Percentiles rank a stretch among this genome's conserved stretches.
phyloP scores from a whole-genome alignment of 345 rosid species.

The Aquilaria malaccensis region DNA sequence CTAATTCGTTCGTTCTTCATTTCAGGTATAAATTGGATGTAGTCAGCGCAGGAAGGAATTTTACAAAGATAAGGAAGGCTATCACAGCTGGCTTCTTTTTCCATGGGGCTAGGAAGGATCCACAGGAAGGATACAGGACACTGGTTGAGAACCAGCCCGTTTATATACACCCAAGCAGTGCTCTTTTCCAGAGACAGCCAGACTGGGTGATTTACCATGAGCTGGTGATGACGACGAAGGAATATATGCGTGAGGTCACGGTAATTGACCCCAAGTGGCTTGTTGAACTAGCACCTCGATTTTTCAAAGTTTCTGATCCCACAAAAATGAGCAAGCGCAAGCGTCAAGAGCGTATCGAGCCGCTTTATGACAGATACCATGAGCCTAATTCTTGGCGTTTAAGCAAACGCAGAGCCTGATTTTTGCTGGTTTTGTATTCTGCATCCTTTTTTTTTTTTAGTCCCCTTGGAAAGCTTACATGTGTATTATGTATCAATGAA shows the following conservation, averaged over 20 bases:
- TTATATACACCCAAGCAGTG: constrained; percentile 86
- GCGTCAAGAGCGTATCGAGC: constrained; percentile 81
- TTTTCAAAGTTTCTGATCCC: constrained; percentile 82
- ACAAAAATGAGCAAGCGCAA: constrained; percentile 89
- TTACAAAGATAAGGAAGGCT: constrained; percentile 73
- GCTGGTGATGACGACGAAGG: constrained; percentile 90
- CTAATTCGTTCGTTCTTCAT: not conserved
- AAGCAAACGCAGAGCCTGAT: constrained; percentile 74
- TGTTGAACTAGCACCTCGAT: constrained; percentile 81
- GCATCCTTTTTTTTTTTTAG: no score
- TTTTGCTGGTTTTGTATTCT: not conserved
- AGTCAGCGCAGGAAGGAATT: constrained; percentile 70
- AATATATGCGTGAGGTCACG: constrained; percentile 87
- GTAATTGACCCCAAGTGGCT: constrained; percentile 92
- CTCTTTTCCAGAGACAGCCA: constrained; percentile 89
- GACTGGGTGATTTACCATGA: constrained; percentile 96
- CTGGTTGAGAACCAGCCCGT: constrained; percentile 83
- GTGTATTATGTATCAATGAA: no score
- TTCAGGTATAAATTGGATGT: constrained; percentile 80
- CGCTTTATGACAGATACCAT: constrained; percentile 79
- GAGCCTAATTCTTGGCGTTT: constrained; percentile 93
- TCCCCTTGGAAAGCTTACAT: no score
- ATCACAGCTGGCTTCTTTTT: constrained; percentile 90
- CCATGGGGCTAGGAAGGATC: constrained; percentile 80
- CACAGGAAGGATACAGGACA: constrained; percentile 80